These are phyloP conservation scores for Aspergillus sp. DNA, from an alignment of 2,329 filamentous ascomycete genomes.

Conservation along the genomic window DNA sequence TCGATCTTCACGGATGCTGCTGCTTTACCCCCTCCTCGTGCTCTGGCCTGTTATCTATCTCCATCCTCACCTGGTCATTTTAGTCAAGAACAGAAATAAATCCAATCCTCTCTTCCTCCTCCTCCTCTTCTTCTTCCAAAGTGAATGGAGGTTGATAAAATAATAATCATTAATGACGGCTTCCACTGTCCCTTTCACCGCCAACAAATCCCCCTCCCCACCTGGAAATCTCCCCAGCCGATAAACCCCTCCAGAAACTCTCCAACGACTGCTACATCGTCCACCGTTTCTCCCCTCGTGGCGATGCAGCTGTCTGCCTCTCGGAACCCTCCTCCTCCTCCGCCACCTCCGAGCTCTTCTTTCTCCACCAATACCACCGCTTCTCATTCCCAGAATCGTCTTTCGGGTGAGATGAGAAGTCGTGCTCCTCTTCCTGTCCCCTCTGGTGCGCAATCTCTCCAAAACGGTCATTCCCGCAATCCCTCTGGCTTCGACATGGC, in stretches of 20 bases:
- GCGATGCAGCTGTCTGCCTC: conserved; percentile 19
- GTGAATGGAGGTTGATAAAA: no score
- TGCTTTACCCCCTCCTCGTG: no score
- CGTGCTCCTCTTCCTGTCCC: conserved; percentile 36
- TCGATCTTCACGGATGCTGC: no score
- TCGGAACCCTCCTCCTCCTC: conserved; percentile 11
- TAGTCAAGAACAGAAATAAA: no score
- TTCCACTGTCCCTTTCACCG: background rate
- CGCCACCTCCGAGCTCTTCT: conserved; percentile 6
- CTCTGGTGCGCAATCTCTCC: conserved; percentile 24
- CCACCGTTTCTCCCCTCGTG: conserved; percentile 1
- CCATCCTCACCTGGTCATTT: no score
- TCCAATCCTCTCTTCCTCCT: no score
- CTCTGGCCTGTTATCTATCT: no score
- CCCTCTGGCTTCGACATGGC: conserved; percentile 40
- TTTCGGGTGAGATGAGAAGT: conserved; percentile 36
- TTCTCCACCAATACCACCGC: background rate
- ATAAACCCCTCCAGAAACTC: conserved; percentile 20
- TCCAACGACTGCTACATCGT: background rate
- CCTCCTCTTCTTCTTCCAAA: no score
- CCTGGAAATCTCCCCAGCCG: conserved; percentile 4
- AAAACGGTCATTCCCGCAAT: conserved; percentile 40
- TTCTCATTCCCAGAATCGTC: conserved; percentile 21
- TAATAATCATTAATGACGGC: no score
- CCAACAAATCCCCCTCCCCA: background rate